A percentile compares a stretch with the other conserved stretches of the same genome.
Conservation (phyloP, 2,329 filamentous ascomycete species). For the Ploettnerulaceae sp. region DNA sequence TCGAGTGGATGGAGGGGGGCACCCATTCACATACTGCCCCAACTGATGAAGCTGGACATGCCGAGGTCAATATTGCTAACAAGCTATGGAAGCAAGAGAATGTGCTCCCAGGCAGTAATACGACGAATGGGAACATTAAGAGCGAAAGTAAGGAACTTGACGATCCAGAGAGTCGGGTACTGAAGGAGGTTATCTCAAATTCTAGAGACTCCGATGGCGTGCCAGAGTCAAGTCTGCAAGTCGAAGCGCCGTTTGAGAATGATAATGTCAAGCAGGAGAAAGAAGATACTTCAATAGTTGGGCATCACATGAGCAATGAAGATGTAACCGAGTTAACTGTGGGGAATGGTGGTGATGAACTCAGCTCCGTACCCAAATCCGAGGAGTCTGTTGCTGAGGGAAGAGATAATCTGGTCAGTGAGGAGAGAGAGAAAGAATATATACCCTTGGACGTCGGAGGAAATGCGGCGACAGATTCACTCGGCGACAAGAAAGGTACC, state of each 20-base stretch:
- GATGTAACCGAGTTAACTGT: too few relatives aligned
- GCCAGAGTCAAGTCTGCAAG: too few relatives aligned
- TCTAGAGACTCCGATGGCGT: too few relatives aligned
- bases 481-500: neutral
- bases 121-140: neutral
- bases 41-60: conserved; percentile 66
- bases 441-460: neutral
- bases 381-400: too few relatives aligned
- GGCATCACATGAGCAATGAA: too few relatives aligned
- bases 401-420: too few relatives aligned
- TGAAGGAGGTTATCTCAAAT: neutral
- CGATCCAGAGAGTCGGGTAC: neutral
- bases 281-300: too few relatives aligned
- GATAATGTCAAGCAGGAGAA: too few relatives aligned
- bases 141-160: neutral
- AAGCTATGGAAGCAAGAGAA: conserved; percentile 62
- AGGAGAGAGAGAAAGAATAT: too few relatives aligned
- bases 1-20: conserved; percentile 82
- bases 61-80: conserved; percentile 72
- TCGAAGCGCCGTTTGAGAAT: too few relatives aligned
- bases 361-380: too few relatives aligned
- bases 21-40: conserved; percentile 78
- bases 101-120: conserved; percentile 24
- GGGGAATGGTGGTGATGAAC: too few relatives aligned
- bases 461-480: neutral